Conservation (phyloP, 208 protist genomes). For the Porcisia hertigi region DNA sequence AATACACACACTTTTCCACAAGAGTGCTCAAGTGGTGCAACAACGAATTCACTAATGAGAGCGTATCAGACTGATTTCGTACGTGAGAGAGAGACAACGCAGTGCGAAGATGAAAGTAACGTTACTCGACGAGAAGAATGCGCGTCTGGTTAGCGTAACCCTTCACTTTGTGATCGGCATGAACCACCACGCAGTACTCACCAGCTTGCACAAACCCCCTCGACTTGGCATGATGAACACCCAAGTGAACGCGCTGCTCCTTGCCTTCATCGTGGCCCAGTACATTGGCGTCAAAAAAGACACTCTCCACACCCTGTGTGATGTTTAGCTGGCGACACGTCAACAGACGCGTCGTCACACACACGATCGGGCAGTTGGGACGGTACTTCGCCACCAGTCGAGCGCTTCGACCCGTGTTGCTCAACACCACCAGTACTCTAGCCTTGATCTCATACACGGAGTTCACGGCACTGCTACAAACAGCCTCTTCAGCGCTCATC, state of each 20-base stretch:
- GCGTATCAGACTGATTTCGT: too few species aligned
- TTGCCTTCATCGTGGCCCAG: conserved; percentile 66
- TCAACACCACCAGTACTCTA: conserved; percentile 91
- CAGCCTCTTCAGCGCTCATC: conserved; percentile 86
- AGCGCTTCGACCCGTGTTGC: conserved; percentile 92
- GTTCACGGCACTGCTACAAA: conserved; percentile 94
- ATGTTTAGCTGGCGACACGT: conserved; percentile 90
- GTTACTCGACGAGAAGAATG: conserved; percentile 60
- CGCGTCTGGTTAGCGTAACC: conserved; percentile 90
- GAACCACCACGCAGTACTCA: conserved; percentile 76
- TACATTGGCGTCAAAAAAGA: conserved; percentile 79
- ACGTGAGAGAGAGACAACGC: too few species aligned
- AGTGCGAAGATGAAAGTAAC: too few species aligned
- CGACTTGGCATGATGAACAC: conserved; percentile 68
- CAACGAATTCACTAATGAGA: too few species aligned
- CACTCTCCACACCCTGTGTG: conserved; percentile 74
- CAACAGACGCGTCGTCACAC: conserved; percentile 84
- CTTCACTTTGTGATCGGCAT: conserved; percentile 86
- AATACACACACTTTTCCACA: too few species aligned
- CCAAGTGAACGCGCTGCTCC: conserved; percentile 66
- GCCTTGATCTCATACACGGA: conserved; percentile 92
- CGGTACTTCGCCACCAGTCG: conserved; percentile 96
- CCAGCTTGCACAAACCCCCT: conserved; percentile 53
- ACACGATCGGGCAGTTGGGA: conserved; percentile 94
- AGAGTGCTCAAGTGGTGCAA: too few species aligned